phyloP scores from a whole-genome alignment of 2,329 filamentous ascomycete genomes.

The Thelonectria olida region DNA sequence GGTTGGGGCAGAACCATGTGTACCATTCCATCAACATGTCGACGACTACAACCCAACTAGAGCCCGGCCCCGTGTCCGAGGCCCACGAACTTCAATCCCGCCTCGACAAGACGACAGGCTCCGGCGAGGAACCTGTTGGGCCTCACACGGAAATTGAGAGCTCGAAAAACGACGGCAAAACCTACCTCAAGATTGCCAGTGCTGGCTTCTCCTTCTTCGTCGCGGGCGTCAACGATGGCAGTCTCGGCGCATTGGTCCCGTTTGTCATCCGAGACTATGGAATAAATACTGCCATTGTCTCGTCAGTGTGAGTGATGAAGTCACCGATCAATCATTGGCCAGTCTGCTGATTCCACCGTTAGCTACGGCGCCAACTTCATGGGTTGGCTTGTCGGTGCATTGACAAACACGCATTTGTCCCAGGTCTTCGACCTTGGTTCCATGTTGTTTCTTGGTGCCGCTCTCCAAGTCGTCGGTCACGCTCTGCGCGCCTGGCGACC shows the following conservation, averaged over 20 bases:
- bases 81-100: conserved; percentile 4
- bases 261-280: conserved; percentile 67
- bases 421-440: conserved; percentile 64
- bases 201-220: conserved; percentile 72
- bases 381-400: conserved; percentile 67
- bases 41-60: conserved; percentile 15
- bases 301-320: conserved; percentile 54
- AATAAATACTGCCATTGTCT: conserved; percentile 61
- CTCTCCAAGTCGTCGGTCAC: conserved; percentile 63
- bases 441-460: conserved; percentile 65
- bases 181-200: conserved; percentile 58
- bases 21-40: background rate
- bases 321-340: background rate
- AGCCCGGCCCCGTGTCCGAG: conserved; percentile 6
- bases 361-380: conserved; percentile 66
- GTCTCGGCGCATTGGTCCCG: conserved; percentile 69
- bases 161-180: conserved; percentile 6
- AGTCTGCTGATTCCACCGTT: background rate
- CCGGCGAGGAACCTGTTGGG: background rate
- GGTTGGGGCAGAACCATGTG: no score
- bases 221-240: conserved; percentile 72
- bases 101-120: background rate
- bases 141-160: background rate
- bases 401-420: conserved; percentile 63
- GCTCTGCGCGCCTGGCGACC: conserved; percentile 64